phyloP scores from a whole-genome alignment of 2,329 filamentous ascomycete genomes.

The Blastomyces emzantsi region DNA sequence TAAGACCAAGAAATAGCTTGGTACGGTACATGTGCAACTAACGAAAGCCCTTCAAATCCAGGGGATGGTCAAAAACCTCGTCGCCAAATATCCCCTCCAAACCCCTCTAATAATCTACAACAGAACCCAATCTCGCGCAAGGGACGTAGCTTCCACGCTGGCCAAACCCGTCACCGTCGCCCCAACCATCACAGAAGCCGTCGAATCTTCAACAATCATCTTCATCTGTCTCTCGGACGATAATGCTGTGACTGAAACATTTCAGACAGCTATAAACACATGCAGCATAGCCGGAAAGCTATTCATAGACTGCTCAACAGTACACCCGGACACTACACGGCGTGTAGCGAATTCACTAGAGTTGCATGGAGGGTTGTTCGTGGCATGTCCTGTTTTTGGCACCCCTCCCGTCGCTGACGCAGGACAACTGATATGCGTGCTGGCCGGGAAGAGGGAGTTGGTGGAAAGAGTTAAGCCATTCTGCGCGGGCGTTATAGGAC shows the following conservation, averaged over 20 bases:
- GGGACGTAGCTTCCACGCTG: constrained; percentile 54
- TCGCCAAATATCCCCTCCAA: constrained; percentile 63
- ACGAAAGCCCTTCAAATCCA: constrained; percentile 26
- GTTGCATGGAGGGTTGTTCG: constrained; percentile 58
- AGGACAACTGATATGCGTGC: constrained; percentile 63
- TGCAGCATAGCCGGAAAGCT: constrained; percentile 59
- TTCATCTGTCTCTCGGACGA: constrained; percentile 77
- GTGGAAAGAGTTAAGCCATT: constrained; percentile 60
- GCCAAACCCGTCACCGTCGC: constrained; percentile 54
- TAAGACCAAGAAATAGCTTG: not conserved
- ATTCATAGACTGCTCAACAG: constrained; percentile 78
- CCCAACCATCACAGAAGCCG: constrained; percentile 55
- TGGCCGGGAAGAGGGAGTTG: constrained; percentile 54
- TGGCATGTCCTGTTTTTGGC: constrained; percentile 54
- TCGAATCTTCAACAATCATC: constrained; percentile 63
- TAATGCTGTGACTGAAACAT: constrained; percentile 55
- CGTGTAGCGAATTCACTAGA: constrained; percentile 51
- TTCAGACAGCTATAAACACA: constrained; percentile 47
- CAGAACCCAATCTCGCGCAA: constrained; percentile 58
- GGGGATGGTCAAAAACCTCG: constrained; percentile 80
- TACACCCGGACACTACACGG: constrained; percentile 73
- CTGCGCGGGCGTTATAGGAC: constrained; percentile 62
- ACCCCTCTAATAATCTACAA: constrained; percentile 72
- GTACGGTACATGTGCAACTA: not conserved
- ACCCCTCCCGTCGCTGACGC: constrained; percentile 43